Conservation (phyloP, 495 filamentous ascomycete species). For the Cryomyces minteri region DNA sequence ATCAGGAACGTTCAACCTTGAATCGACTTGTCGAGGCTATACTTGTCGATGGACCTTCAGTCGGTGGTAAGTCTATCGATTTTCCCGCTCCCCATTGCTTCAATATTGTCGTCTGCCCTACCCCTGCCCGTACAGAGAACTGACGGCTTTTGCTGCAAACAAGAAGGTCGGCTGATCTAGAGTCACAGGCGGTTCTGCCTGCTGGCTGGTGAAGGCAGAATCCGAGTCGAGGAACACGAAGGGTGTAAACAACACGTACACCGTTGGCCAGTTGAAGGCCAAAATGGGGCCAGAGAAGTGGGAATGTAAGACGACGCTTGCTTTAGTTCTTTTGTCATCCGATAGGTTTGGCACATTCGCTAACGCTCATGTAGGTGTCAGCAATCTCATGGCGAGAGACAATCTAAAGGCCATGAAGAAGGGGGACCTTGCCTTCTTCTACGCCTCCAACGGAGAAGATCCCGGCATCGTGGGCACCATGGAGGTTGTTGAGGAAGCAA, state of each 20-base stretch:
- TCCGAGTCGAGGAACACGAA: slow-evolving; percentile 75
- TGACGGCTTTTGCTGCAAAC: slow-evolving; percentile 28
- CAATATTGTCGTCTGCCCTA: background rate
- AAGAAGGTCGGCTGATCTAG: slow-evolving; percentile 66
- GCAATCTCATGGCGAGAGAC: slow-evolving; percentile 53
- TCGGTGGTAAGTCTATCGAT: slow-evolving; percentile 39
- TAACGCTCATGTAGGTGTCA: slow-evolving; percentile 26
- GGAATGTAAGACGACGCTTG: slow-evolving; percentile 40
- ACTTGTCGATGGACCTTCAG: slow-evolving; percentile 63
- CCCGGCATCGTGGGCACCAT: slow-evolving; percentile 87
- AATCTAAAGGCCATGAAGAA: slow-evolving; percentile 79
- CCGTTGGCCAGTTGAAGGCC: slow-evolving; percentile 71
- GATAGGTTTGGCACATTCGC: background rate
- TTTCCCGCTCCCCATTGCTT: background rate
- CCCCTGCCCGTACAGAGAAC: slow-evolving; percentile 3
- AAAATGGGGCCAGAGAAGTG: slow-evolving; percentile 63
- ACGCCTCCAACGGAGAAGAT: slow-evolving; percentile 86
- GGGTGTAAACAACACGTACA: slow-evolving; percentile 76
- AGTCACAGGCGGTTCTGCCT: slow-evolving; percentile 14
- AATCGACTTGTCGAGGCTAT: slow-evolving; percentile 11
- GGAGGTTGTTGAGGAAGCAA: slow-evolving; percentile 74
- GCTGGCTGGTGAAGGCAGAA: slow-evolving; percentile 95
- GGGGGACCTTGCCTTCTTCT: slow-evolving; percentile 90
- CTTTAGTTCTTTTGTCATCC: background rate
- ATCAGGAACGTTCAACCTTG: no score